Conservation (phyloP, 257 asterid genomes). For the Haberlea rhodopensis region DNA sequence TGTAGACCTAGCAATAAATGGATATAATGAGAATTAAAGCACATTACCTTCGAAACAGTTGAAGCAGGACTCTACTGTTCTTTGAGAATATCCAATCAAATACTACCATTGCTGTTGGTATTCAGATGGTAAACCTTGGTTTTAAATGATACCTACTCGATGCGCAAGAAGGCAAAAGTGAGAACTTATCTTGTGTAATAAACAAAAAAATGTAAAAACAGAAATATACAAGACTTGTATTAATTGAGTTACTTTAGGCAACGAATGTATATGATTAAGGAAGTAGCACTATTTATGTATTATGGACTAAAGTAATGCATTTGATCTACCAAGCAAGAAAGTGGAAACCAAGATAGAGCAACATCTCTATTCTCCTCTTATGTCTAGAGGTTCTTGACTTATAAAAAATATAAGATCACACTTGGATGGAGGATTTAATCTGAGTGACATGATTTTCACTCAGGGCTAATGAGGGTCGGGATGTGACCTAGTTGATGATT, state of each 20-base stretch:
- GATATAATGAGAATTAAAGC: not conserved
- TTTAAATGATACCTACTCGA: conserved; percentile 46
- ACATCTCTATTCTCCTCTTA: not conserved
- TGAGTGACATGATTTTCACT: too few relatives aligned
- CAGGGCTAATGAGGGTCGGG: conserved; percentile 94
- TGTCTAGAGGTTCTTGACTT: not conserved
- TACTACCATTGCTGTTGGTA: conserved; percentile 50
- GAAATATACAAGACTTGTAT: not conserved
- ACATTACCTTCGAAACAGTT: conserved; percentile 44
- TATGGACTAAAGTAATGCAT: not conserved
- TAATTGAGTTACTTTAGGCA: not conserved
- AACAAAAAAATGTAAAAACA: not conserved
- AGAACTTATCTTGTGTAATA: not conserved
- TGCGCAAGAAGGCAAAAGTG: not conserved
- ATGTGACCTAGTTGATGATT: conserved; percentile 70
- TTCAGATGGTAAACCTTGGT: conserved; percentile 53
- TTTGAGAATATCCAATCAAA: conserved; percentile 49
- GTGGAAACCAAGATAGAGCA: not conserved
- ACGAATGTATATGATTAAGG: not conserved
- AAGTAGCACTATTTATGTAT: too few relatives aligned
- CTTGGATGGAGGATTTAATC: not conserved
- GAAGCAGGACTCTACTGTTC: conserved; percentile 61
- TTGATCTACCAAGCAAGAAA: not conserved
- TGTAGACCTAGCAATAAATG: too few relatives aligned
- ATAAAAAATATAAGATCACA: too few relatives aligned